These are phyloP conservation scores for Pharnaceum exiguum DNA, from an alignment of 148 eudicot genomes.

Conservation along the genomic window DNA sequence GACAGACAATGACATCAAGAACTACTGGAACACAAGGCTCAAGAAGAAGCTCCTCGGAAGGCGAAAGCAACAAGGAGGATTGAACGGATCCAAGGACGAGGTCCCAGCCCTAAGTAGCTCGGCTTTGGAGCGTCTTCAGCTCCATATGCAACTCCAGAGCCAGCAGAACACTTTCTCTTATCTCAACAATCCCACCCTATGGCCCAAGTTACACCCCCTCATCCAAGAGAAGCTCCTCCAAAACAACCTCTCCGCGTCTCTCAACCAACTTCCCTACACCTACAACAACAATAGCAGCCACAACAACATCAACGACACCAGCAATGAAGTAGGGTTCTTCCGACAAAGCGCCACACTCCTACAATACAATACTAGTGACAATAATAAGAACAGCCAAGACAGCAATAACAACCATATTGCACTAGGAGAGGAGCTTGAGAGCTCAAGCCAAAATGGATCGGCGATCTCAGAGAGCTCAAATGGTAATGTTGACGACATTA, in stretches of 20 bases:
- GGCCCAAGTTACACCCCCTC: constrained; percentile 74
- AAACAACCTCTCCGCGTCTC: constrained; percentile 37
- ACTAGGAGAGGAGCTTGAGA: constrained; percentile 19
- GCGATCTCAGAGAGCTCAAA: constrained; percentile 19
- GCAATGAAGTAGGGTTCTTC: constrained; percentile 1
- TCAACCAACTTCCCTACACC: constrained; percentile 15
- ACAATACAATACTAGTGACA: neutral
- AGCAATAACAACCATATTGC: neutral
- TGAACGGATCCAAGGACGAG: constrained; percentile 23
- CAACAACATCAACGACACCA: neutral
- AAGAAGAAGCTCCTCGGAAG: constrained; percentile 78
- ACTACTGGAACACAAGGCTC: constrained; percentile 76
- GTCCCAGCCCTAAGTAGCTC: constrained; percentile 58
- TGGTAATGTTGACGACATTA: neutral
- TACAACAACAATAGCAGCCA: too few species aligned
- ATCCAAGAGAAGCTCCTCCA: constrained; percentile 63
- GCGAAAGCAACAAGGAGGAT: constrained; percentile 32
- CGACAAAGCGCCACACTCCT: constrained; percentile 3
- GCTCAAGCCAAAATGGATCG: constrained; percentile 22
- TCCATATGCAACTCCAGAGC: constrained; percentile 80
- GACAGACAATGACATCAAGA: constrained; percentile 91
- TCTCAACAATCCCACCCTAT: constrained; percentile 52
- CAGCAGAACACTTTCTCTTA: constrained; percentile 48
- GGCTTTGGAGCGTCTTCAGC: constrained; percentile 91
- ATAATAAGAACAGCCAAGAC: neutral